Conservation (phyloP, 805 yeast genomes). For the Sugiyamaella valdiviana region DNA sequence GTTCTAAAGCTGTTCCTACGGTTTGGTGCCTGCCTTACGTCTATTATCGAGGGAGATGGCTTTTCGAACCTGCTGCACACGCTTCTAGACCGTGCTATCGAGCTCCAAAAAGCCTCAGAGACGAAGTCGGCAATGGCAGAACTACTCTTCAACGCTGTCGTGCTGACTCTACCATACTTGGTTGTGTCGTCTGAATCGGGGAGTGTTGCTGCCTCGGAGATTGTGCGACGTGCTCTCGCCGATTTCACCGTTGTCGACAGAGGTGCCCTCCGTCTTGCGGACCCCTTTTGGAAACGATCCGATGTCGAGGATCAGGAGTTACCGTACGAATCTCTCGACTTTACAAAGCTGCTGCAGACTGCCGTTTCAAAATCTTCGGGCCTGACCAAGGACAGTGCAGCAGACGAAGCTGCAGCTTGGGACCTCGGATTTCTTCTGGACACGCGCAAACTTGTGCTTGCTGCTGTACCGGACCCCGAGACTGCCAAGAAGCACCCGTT, state of each 20-base stretch:
- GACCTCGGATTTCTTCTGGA: neutral
- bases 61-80: constrained; percentile 45
- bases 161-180: constrained; percentile 55
- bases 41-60: constrained; percentile 51
- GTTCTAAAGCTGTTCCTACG: constrained; percentile 65
- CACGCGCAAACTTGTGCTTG: neutral
- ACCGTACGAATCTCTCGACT: constrained; percentile 30
- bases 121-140: constrained; percentile 58
- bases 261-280: neutral
- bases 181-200: constrained; percentile 38
- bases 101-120: constrained; percentile 41
- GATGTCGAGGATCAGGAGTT: neutral
- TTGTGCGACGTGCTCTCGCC: constrained; percentile 8
- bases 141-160: constrained; percentile 55
- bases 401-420: neutral
- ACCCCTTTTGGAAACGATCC: neutral
- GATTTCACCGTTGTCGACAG: constrained; percentile 5
- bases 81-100: constrained; percentile 50
- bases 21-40: constrained; percentile 59
- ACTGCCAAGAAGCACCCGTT: constrained; percentile 20
- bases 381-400: neutral
- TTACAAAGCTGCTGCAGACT: constrained; percentile 18
- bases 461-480: neutral
- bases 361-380: neutral
- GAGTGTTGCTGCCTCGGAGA: constrained; percentile 25